Evolutionary conservation across 2,329 filamentous ascomycete genomes (phyloP), one percentile per base, ranked within the genome.

Genomic region (Penicillium griseofulvum): DNA sequence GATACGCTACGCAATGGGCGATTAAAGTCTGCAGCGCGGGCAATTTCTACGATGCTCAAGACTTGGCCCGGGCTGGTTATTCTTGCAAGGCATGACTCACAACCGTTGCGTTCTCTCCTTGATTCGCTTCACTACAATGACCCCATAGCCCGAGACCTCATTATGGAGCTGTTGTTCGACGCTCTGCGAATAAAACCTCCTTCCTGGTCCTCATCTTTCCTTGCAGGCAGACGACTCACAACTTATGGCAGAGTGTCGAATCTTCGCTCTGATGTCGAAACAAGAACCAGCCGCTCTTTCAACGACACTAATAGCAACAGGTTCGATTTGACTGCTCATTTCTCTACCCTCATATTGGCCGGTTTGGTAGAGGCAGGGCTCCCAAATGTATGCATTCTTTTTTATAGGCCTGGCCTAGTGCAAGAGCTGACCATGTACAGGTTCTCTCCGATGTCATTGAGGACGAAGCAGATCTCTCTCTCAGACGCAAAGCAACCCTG

Each of bases 161-260:
- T 97, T 17, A 81, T 99, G 57, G 94, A 99, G 70, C 78, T 99
- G 12, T 75, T 99, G 17, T 97, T 95, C 64, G 85, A 87, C 65
- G 82, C 87, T 19, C 76, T 99, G 49, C 86, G 93, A 34, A 97
- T 99, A 68, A 97, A 97, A 65, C 88, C 92, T 55, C 86, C 94
- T 41, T 87, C 91, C 9, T 99, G 94, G 94, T 95, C 94, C 8
- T 92, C 91, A 0, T 95, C 93, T 0, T 99, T 96, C 71, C 82
- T 99, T 44, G 94, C 95, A 34, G 95, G 94, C 8, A 85, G 94
- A 61, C 83, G 95, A 56, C 79, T 99, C 44, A 99, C 95, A 0
- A 99, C 94, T 0, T 99, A 99, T 71, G 93, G 92, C n/a, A 84
- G 95, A 65, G 92, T 97, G 36, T 87, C 91, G 8, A 94, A 91